A percentile compares a stretch with the other conserved stretches of the same genome.
Evolutionary conservation across 2,329 filamentous ascomycete genomes (phyloP).

Genomic region (Aureobasidium sp.): DNA sequence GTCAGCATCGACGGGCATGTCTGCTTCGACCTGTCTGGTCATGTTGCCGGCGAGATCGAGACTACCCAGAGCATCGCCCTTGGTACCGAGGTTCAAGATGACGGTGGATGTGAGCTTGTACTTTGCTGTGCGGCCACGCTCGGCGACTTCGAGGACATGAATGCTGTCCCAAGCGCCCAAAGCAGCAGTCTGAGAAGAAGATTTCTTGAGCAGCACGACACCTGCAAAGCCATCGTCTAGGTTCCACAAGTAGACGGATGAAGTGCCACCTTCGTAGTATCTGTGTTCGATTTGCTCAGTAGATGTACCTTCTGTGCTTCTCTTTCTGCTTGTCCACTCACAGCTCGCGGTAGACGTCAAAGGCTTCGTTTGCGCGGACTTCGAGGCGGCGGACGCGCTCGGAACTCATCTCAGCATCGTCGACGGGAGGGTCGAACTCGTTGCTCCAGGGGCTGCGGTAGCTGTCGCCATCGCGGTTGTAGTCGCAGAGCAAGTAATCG

Average conservation of each 20-base stretch:
- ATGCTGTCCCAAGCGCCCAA: constrained; percentile 95
- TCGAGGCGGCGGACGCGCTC: constrained; percentile 92
- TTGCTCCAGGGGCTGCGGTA: constrained; percentile 99
- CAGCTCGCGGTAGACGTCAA: constrained; percentile 92
- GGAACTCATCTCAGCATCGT: constrained; percentile 70
- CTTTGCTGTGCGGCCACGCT: constrained; percentile 67
- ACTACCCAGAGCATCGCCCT: constrained; percentile 60
- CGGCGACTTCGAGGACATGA: constrained; percentile 94
- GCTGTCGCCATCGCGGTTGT: constrained; percentile 97
- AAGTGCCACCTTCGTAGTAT: constrained; percentile 94
- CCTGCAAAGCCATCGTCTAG: constrained; percentile 96
- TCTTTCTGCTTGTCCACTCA: constrained; percentile 29
- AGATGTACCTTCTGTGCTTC: neutral
- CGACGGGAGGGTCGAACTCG: constrained; percentile 86
- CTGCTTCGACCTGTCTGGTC: constrained; percentile 91
- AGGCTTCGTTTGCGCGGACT: constrained; percentile 85
- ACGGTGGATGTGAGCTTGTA: constrained; percentile 98
- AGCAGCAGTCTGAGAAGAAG: constrained; percentile 30
- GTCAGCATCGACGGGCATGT: constrained; percentile 58
- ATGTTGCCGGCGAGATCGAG: constrained; percentile 96
- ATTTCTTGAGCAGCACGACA: constrained; percentile 89
- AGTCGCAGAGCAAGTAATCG: constrained; percentile 97
- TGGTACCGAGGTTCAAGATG: constrained; percentile 75
- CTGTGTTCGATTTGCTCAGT: constrained; percentile 20
- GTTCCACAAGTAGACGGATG: constrained; percentile 97